Evolutionary conservation across 2,329 filamentous ascomycete species (phyloP).

Genomic region (Botryotinia convoluta): DNA sequence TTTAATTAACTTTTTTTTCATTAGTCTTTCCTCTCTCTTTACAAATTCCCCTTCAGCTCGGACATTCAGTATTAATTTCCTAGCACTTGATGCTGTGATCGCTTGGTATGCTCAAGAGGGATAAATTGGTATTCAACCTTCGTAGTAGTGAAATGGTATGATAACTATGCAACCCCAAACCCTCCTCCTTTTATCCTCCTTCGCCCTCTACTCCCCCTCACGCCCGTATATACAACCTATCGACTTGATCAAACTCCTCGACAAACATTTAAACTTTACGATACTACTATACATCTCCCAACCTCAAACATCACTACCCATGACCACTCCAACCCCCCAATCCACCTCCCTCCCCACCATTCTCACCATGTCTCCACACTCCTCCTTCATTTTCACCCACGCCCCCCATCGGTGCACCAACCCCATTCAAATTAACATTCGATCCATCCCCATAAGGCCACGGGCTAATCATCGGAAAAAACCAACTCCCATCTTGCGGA

Average conservation of each 20-base stretch:
- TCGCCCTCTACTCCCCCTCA: neutral
- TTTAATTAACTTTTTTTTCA: neutral
- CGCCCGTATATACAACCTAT: neutral
- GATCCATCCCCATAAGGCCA: neutral
- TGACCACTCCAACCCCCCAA: neutral
- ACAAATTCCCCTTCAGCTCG: neutral
- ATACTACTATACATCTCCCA: neutral
- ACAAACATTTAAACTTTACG: neutral
- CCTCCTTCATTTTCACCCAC: neutral
- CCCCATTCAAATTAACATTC: neutral
- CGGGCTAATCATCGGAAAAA: constrained; percentile 1
- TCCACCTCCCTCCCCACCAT: neutral
- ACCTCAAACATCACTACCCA: neutral
- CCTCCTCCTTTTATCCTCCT: neutral
- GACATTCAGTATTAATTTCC: neutral
- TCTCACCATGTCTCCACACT: neutral
- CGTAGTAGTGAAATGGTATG: neutral
- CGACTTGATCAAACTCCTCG: neutral
- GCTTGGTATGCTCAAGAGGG: neutral
- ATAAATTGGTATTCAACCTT: neutral
- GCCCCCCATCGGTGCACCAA: neutral
- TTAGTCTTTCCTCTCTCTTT: neutral
- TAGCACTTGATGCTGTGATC: neutral
- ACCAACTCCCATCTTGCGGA: neutral
- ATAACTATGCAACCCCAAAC: neutral